Evolutionary conservation across 2,329 filamentous ascomycete genomes (phyloP), one percentile per base, ranked within the genome.

Genomic region (Amylocarpus encephaloides): DNA sequence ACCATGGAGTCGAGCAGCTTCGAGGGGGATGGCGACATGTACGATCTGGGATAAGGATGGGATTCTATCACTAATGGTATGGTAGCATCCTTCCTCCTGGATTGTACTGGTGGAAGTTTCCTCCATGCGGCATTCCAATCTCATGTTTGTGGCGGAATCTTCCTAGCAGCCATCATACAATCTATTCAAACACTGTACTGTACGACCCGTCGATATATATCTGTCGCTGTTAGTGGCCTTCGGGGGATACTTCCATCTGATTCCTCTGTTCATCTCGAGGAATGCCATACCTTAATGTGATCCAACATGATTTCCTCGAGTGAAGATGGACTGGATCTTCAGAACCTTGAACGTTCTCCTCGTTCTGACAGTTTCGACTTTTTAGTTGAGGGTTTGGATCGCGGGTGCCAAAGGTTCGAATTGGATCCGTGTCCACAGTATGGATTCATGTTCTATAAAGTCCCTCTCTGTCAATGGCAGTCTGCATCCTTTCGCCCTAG

Each of bases 1-100:
- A 4, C 22, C 7, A 6, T 43, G 34, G 34, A 13, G 12, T 4
- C 9, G 4, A 57, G 56, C 32, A 48, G 75, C 35, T 57, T 61
- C 38, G n/a, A 29, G 5, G 59, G 56, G 3, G 52, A 60, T 34
- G 30, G 45, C 5, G 58, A 59, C 16, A 53, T 60, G 43, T 59
- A 60, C 38, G 59, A 57, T 6, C 47, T 7, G 58, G 59, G 3
- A 58, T 61, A 18, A 35, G 56, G 6, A 32, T 58, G 2, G 56
- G 52, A 11, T 53, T 57, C 22, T 60, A 60, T 30, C 43, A 52
- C 3, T 53, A 56, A 39, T 58, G 53, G 52, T 51, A 52, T 13
- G 49, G 53, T 11, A 46, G 38, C 9, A 50, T 55, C 12, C 42
- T 61, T 7, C 57, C 3, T 36, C 46, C 7, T 56, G 49, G 49